Evolutionary conservation across 352 stramenopile genomes (phyloP).

Genomic region (Globisporangium radiosum): DNA sequence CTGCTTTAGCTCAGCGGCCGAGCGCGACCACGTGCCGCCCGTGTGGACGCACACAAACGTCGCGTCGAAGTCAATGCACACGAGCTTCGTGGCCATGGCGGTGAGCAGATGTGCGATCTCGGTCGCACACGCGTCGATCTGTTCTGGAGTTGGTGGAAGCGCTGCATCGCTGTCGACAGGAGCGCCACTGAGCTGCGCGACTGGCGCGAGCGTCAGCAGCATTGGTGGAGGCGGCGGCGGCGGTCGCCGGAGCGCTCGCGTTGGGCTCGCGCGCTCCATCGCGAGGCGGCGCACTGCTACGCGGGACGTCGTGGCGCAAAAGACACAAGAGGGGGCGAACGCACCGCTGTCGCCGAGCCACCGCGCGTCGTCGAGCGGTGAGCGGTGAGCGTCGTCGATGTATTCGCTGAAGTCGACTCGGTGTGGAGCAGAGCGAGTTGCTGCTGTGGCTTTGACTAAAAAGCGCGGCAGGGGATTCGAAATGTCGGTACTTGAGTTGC

Average conservation of each 20-base stretch:
- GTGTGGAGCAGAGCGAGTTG: not conserved
- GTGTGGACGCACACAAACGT: constrained; percentile 79
- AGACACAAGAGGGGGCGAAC: not conserved
- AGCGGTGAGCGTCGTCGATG: not conserved
- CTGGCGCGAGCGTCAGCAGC: not conserved
- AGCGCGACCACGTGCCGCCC: constrained; percentile 41
- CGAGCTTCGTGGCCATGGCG: constrained; percentile 41
- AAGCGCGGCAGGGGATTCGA: too few relatives aligned
- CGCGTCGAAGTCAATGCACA: constrained; percentile 83
- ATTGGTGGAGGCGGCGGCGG: not conserved
- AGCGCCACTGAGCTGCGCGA: not conserved
- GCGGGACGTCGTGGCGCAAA: constrained; percentile 11
- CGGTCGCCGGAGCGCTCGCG: not conserved
- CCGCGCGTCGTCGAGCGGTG: not conserved
- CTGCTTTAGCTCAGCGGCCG: constrained; percentile 29
- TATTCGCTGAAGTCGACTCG: not conserved
- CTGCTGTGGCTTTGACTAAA: not conserved
- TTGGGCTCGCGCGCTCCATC: constrained; percentile 8
- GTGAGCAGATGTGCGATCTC: constrained; percentile 38
- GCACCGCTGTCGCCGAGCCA: constrained; percentile 5
- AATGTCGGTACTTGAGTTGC: too few relatives aligned
- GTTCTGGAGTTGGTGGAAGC: not conserved
- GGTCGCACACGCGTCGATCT: constrained; percentile 8
- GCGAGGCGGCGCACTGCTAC: constrained; percentile 9
- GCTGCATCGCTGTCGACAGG: not conserved